Evolutionary conservation across 768 basidiomycete genomes (phyloP).

Genomic region (Pleurotus djamor): DNA sequence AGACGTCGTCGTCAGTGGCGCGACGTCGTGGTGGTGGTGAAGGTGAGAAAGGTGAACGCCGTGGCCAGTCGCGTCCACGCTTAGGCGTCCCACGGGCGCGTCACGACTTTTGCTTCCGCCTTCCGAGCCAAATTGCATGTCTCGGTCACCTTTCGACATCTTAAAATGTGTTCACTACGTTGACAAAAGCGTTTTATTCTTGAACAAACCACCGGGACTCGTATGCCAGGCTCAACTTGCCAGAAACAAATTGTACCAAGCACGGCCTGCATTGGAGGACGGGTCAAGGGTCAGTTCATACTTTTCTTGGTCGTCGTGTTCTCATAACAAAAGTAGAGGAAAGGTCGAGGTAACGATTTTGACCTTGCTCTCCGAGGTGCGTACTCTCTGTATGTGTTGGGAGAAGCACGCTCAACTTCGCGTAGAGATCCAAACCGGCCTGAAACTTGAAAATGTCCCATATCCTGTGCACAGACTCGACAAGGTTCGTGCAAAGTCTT

Average conservation of each 20-base stretch:
- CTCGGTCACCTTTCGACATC: neutral
- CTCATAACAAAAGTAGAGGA: slow-evolving; percentile 1
- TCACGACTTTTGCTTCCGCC: too few relatives aligned
- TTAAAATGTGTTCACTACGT: slow-evolving; percentile 37
- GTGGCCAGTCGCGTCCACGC: neutral
- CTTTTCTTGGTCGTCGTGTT: neutral
- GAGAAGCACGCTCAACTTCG: slow-evolving; percentile 6
- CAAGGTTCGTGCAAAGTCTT: slow-evolving; percentile 38
- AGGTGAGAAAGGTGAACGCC: neutral
- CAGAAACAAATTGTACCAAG: neutral
- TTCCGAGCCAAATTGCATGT: neutral
- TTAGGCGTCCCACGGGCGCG: neutral
- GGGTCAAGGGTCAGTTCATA: too few relatives aligned
- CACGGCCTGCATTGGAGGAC: too few relatives aligned
- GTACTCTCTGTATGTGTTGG: slow-evolving; percentile 11
- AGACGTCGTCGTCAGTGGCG: too few relatives aligned
- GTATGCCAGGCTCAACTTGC: slow-evolving; percentile 39
- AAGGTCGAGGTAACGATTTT: slow-evolving; percentile 20
- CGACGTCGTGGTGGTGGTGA: neutral
- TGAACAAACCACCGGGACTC: slow-evolving; percentile 62
- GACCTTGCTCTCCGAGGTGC: slow-evolving; percentile 32
- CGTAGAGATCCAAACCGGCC: slow-evolving; percentile 1
- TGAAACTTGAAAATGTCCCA: slow-evolving; percentile 25
- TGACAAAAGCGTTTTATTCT: slow-evolving; percentile 49
- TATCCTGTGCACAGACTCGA: slow-evolving; percentile 64